Conservation (phyloP, 2,329 filamentous ascomycete species). For the Xylariales sp. region DNA sequence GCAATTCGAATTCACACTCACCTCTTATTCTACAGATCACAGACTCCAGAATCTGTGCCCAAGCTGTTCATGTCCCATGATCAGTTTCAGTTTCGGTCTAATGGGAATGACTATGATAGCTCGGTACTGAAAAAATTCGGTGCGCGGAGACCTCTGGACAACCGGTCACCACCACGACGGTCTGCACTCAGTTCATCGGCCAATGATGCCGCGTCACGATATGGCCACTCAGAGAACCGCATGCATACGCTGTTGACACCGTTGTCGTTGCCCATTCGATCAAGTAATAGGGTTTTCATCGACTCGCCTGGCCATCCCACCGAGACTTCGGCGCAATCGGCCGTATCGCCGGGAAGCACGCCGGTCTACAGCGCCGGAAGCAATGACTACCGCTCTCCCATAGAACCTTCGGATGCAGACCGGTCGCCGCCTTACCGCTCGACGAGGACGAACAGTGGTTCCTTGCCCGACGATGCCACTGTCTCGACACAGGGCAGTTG, state of each 20-base stretch:
- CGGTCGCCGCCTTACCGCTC: slow-evolving; percentile 41
- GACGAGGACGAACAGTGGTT: slow-evolving; percentile 44
- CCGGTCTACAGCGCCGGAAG: slow-evolving; percentile 35
- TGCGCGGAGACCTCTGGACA: slow-evolving; percentile 39
- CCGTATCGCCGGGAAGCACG: slow-evolving; percentile 40
- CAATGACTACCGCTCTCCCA: slow-evolving; percentile 39
- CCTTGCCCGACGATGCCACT: slow-evolving; percentile 39
- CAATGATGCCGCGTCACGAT: slow-evolving; percentile 32
- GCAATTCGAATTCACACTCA: not conserved
- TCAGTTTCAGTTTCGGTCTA: slow-evolving; percentile 43
- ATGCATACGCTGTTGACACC: slow-evolving; percentile 32
- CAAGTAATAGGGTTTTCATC: slow-evolving; percentile 35
- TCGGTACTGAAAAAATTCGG: slow-evolving; percentile 54
- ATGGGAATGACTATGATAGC: slow-evolving; percentile 38
- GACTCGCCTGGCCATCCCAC: slow-evolving; percentile 40
- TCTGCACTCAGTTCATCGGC: slow-evolving; percentile 39
- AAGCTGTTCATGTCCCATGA: slow-evolving; percentile 45
- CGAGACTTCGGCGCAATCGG: slow-evolving; percentile 44
- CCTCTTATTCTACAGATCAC: slow-evolving; percentile 26
- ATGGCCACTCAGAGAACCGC: slow-evolving; percentile 33
- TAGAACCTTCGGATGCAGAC: slow-evolving; percentile 41
- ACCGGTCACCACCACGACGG: slow-evolving; percentile 37
- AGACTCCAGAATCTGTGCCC: slow-evolving; percentile 31
- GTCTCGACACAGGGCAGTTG: slow-evolving; percentile 40
- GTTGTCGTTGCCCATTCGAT: slow-evolving; percentile 42